Evolutionary conservation across 2,329 filamentous ascomycete genomes (phyloP).

Genomic region (Aspergillus spinulosporus): DNA sequence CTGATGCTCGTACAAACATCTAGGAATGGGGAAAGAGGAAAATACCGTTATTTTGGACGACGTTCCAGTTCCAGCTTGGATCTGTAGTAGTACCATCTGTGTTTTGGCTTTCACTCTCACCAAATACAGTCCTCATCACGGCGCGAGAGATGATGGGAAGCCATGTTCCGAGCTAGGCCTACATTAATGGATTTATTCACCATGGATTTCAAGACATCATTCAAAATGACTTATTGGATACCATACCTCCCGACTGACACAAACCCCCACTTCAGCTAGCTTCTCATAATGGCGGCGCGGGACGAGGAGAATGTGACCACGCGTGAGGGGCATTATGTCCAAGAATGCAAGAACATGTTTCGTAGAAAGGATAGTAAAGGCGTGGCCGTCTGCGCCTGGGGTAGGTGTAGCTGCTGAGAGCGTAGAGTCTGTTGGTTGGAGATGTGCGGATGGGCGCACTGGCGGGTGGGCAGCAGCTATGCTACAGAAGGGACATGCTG

Average conservation of each 20-base stretch:
- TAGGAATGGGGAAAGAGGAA: neutral
- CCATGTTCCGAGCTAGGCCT: constrained; percentile 45
- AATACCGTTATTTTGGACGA: constrained; percentile 90
- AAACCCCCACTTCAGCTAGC: constrained; percentile 66
- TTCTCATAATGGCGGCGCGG: constrained; percentile 76
- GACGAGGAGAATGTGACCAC: constrained; percentile 79
- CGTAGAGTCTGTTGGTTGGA: constrained; percentile 15
- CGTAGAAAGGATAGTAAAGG: constrained; percentile 72
- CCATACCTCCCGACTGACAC: constrained; percentile 68
- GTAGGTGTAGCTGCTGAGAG: constrained; percentile 24
- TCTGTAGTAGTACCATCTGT: constrained; percentile 21
- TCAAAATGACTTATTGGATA: too few species aligned
- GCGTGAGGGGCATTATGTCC: constrained; percentile 85
- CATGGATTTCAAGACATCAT: neutral
- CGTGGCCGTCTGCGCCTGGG: constrained; percentile 21
- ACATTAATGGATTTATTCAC: too few species aligned
- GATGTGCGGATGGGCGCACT: constrained; percentile 27
- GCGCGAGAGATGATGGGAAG: constrained; percentile 62
- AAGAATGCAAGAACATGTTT: constrained; percentile 80
- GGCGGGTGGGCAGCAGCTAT: constrained; percentile 56
- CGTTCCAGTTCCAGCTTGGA: constrained; percentile 93
- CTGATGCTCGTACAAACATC: neutral
- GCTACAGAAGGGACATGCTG: constrained; percentile 58
- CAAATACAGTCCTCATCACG: constrained; percentile 68
- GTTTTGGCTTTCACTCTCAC: constrained; percentile 27